Percentiles rank a stretch among this genome's conserved stretches.
phyloP scores from a whole-genome alignment of 768 basidiomycete genomes.

The Hypholoma sublateritium region DNA sequence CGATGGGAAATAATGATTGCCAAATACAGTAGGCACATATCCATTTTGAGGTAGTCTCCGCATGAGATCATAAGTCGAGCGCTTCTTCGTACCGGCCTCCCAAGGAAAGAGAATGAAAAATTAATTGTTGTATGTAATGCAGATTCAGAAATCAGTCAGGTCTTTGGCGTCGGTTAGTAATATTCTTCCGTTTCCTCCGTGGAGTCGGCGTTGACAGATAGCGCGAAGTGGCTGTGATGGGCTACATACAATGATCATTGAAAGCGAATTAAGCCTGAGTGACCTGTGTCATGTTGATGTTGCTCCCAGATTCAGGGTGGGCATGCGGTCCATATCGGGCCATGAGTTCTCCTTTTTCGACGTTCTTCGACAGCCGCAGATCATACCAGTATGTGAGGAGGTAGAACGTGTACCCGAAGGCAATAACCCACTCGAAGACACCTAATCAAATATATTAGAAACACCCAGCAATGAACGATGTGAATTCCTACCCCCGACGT shows the following conservation, averaged over 20 bases:
- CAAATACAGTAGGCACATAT: background rate
- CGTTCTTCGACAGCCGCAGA: slow-evolving; percentile 58
- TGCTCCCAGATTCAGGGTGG: background rate
- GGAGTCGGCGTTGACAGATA: no score
- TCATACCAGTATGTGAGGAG: slow-evolving; percentile 74
- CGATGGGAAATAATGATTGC: background rate
- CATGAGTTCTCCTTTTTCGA: slow-evolving; percentile 46
- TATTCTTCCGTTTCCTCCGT: no score
- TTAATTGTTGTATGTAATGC: no score
- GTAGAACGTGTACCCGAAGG: slow-evolving; percentile 73
- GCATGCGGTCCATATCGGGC: background rate
- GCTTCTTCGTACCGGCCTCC: no score
- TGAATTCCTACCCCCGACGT: slow-evolving; percentile 48
- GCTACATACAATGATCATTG: background rate
- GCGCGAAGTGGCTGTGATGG: background rate
- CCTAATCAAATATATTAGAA: slow-evolving; percentile 28
- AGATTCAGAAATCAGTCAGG: no score
- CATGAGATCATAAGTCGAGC: no score
- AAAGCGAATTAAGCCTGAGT: background rate
- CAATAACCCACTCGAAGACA: slow-evolving; percentile 75
- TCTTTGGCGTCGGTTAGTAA: no score
- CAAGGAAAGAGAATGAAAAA: no score
- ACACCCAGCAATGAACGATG: background rate
- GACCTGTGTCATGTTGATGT: background rate
- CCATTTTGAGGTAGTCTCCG: background rate